Base-by-base conservation (phyloP, 108 stramenopile species). In the Cylindrotheca fusiformis region DNA sequence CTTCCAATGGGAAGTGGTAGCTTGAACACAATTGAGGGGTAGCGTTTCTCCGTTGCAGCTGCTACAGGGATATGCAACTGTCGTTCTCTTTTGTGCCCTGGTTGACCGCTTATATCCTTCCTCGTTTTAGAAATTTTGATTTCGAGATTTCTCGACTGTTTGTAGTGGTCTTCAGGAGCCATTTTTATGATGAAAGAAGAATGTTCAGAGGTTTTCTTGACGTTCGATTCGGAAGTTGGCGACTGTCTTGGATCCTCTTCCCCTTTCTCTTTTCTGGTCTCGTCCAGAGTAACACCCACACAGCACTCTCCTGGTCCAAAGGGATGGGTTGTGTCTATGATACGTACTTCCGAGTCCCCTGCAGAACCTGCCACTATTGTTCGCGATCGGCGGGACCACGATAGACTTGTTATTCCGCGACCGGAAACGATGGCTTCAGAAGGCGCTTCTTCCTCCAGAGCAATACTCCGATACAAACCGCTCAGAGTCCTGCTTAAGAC, bases 261-360 rank as follows among this genome's bases (percentile, higher is more conserved):
- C 10, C 31, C 60, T 17, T 68, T 53, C 28, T 10, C 29, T 52
- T 72, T 63, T 21, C 71, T 50, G 26, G 55, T 59, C 1, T 64
- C 50, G 1, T 52, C 53, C 49, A 69, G 33, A 33, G 56, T 56
- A 32, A 21, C 65, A 12, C n/a, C 58, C 17, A 53, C 14, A 44
- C 65, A 57, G 48, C 75, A 76, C 53, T 79, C 78, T 49, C 68
- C 69, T 0, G 76, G 70, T 20, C 83, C 83, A 31, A 70, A 58
- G 4, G 88, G 85, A 69, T 90, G 88, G 23, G 85, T 74, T 29
- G 84, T 86, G 69, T 92, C 90, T 27, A 82, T 78, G 17, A 85
- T 47, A 8, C 78, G 69, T 18, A 88, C 69, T 30, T 62, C 50
- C 22, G 58, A 24, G 58, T 79, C 81, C 18, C 84, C 83, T 22